phyloP scores from a whole-genome alignment of 2,329 filamentous ascomycete genomes.

The Sclerotinia subarctica region DNA sequence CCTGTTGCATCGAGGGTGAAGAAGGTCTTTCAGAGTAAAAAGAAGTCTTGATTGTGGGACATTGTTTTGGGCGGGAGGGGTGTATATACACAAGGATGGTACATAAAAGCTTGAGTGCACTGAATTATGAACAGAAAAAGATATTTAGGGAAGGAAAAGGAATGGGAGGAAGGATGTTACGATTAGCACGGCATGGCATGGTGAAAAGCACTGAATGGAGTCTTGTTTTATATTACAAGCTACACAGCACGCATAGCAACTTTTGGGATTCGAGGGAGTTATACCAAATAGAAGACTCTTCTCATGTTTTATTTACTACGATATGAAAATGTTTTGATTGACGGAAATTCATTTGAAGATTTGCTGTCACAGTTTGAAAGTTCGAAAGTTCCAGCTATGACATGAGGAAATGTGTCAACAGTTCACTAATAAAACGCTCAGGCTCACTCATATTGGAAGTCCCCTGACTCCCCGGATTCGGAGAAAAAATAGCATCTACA shows the following conservation, averaged over 20 bases:
- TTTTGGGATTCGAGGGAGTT: background rate
- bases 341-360: background rate
- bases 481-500: background rate
- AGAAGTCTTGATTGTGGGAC: background rate
- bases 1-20: background rate
- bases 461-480: conserved; percentile 5
- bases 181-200: background rate
- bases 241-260: background rate
- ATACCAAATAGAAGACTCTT: conserved; percentile 10
- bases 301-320: background rate
- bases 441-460: background rate
- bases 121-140: background rate
- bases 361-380: no score
- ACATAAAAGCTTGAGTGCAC: background rate
- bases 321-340: background rate
- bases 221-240: conserved; percentile 12
- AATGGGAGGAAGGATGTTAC: background rate
- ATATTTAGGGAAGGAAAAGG: background rate
- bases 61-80: background rate
- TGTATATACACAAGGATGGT: conserved; percentile 1
- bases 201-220: conserved; percentile 11
- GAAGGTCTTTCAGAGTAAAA: conserved; percentile 1
- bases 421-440: background rate
- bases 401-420: no score
- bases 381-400: no score